Evolutionary conservation across 2,329 filamentous ascomycete genomes (phyloP).

Genomic region (Ascochyta koolunga): DNA sequence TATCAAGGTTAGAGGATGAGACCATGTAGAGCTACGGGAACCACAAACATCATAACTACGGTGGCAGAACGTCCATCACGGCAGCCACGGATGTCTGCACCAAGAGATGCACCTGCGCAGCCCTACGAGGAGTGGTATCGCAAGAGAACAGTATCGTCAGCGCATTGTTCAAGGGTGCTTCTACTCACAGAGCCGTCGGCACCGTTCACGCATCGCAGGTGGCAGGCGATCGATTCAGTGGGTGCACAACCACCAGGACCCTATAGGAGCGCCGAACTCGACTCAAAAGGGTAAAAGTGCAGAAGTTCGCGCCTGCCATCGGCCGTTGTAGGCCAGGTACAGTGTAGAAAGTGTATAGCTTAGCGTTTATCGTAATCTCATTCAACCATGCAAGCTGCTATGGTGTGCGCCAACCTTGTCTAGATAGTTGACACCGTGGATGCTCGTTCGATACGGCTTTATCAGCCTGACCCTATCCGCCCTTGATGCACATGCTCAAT

Average conservation of each 20-base stretch:
- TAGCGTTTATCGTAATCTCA: conserved; percentile 20
- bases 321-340: not conserved
- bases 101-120: not conserved
- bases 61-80: not conserved
- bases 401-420: conserved; percentile 29
- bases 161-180: not conserved
- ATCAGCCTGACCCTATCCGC: conserved; percentile 4
- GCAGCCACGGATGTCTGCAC: not conserved
- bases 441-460: conserved; percentile 24
- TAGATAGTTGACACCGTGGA: conserved; percentile 35
- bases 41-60: not conserved
- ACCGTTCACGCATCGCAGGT: not conserved
- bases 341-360: not conserved
- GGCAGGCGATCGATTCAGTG: not conserved
- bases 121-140: not conserved
- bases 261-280: too few relatives aligned
- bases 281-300: not conserved
- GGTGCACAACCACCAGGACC: too few relatives aligned
- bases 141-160: not conserved
- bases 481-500: not conserved
- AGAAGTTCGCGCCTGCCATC: not conserved
- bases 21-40: not conserved
- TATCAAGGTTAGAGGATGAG: conserved; percentile 62
- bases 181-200: not conserved
- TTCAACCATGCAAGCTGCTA: conserved; percentile 23